A percentile compares a stretch with the other conserved stretches of the same genome.
Evolutionary conservation across 768 basidiomycete species (phyloP).

Genomic region (Auriscalpium microsporum): DNA sequence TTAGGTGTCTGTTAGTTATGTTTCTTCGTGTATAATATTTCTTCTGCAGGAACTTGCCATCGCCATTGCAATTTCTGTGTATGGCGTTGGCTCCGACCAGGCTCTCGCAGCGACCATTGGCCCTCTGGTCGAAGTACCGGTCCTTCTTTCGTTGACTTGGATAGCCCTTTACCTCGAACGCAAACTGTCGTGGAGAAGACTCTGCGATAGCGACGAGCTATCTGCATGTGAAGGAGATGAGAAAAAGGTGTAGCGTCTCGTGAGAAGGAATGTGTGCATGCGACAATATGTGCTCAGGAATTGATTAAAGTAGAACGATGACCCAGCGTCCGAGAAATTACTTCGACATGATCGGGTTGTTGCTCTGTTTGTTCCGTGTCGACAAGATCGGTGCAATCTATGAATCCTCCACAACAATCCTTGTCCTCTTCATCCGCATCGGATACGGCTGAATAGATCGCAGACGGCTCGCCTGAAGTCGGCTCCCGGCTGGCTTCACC

Average conservation of each 20-base stretch:
- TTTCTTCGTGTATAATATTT: not conserved
- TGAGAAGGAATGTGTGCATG: too few relatives aligned
- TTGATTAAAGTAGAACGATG: too few relatives aligned
- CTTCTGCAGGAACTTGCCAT: slow-evolving; percentile 64
- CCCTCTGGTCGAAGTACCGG: slow-evolving; percentile 73
- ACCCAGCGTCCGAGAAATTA: too few relatives aligned
- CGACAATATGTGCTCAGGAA: too few relatives aligned
- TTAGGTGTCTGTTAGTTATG: not conserved
- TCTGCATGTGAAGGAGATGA: too few relatives aligned
- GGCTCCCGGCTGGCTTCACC: not conserved
- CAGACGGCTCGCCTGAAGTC: too few relatives aligned
- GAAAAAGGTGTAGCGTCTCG: too few relatives aligned
- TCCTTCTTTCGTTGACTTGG: slow-evolving; percentile 62
- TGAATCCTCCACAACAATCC: not conserved
- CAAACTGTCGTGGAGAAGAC: not conserved
- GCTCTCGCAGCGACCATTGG: slow-evolving; percentile 77
- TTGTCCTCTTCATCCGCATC: not conserved
- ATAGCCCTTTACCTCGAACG: slow-evolving; percentile 33
- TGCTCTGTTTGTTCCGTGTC: not conserved
- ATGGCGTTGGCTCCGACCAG: slow-evolving; percentile 70
- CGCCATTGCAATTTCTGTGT: slow-evolving; percentile 70
- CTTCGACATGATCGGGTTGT: too few relatives aligned
- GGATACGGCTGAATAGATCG: not conserved
- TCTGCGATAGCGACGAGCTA: too few relatives aligned
- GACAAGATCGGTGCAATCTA: not conserved